These are phyloP conservation scores for Thraustochytrium striatum DNA, from an alignment of 352 stramenopile species.

Conservation along the genomic window DNA sequence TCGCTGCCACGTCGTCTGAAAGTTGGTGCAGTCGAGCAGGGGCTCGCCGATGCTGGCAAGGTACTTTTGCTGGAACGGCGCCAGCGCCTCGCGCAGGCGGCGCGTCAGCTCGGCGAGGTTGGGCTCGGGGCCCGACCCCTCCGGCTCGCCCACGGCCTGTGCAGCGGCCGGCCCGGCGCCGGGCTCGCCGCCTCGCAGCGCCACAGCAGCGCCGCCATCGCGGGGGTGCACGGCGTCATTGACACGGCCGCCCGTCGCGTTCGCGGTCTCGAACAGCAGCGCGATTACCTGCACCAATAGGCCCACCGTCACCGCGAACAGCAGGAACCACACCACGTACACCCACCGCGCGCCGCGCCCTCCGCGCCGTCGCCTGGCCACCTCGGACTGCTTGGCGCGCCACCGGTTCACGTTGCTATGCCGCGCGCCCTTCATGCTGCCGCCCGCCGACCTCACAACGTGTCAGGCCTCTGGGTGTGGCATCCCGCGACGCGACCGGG, in stretches of 20 bases:
- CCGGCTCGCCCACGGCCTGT: too few species aligned
- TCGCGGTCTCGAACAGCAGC: background rate
- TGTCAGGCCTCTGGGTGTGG: too few species aligned
- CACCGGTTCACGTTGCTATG: background rate
- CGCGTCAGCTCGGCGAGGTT: constrained; percentile 2
- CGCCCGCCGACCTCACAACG: too few species aligned
- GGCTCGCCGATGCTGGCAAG: constrained; percentile 26
- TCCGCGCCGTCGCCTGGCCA: background rate
- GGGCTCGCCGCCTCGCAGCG: background rate
- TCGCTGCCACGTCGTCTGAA: background rate
- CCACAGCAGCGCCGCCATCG: background rate
- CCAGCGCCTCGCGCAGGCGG: constrained; percentile 9
- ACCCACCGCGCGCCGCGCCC: background rate
- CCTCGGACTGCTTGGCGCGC: constrained; percentile 15
- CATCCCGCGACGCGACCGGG: too few species aligned
- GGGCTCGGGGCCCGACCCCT: background rate
- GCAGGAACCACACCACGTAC: background rate
- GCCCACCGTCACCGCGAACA: background rate
- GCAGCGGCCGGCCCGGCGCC: background rate
- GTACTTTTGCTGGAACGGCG: constrained; percentile 41
- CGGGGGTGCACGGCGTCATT: background rate
- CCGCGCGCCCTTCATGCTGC: too few species aligned
- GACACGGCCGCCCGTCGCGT: background rate
- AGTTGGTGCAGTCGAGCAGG: background rate
- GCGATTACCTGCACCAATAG: constrained; percentile 5